Base-by-base conservation (phyloP, 2,329 filamentous ascomycete genomes). In the Ophiostoma montium region DNA sequence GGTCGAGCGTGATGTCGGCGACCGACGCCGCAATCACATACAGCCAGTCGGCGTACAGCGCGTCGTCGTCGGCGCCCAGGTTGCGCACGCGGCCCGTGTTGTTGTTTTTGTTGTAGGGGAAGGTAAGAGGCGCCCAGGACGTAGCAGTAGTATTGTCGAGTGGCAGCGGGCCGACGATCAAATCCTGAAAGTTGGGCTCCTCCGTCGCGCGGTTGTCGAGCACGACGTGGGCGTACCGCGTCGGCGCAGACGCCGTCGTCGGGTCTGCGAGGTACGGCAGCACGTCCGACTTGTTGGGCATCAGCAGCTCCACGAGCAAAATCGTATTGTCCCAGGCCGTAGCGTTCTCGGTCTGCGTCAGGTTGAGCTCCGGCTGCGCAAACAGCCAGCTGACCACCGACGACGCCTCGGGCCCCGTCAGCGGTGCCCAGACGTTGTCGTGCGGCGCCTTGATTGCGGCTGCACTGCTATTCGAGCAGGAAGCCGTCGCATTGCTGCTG, bases 241-340 rank as follows among this genome's bases (percentile, higher is more conserved):
- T 48, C 1, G 70, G 70, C 1, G 58, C 48, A 9, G 30, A 55
- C n/a, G 18, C n/a, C 30, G 21, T n/a, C n/a, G 7, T 56, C n/a
- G n/a, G n/a, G n/a, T n/a, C n/a, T 53, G 2, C 61, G 2, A 74
- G 57, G 49, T 71, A 74, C 2, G 62, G 51, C 43, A 71, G 49
- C 0, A 63, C 67, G 50, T 70, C 70, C 0, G 69, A 70, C 60
- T 75, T 75, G 58, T 74, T 74, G 0, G 70, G 70, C 19, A 58
- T 54, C 46, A 72, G 58, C 0, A 66, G 52, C 56, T 72, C 69
- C 1, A 63, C 57, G 2, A 62, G 54, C 4, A 62, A 46, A 10
- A 59, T 62, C 47, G 58, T 60, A 54, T 66, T 66, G 41, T 66
- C 64, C 64, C 64, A 67, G 5, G 56, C 55, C 0, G 58, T 59